A percentile compares a stretch with the other conserved stretches of the same genome.
Conservation (phyloP, 768 basidiomycete species). For the Boletus speciosus region DNA sequence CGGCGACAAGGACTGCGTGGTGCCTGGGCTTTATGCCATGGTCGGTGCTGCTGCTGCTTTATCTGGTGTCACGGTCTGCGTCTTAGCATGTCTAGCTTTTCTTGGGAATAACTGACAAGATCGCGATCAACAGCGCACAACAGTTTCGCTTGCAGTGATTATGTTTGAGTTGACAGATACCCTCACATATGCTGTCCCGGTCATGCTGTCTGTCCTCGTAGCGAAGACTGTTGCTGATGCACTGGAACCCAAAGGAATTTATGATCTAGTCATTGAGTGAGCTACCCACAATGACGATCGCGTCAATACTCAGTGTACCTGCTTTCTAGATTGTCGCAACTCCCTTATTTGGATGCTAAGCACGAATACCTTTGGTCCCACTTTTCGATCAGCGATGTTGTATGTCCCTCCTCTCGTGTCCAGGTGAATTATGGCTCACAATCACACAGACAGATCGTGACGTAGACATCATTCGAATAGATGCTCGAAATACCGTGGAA, state of each 20-base stretch:
- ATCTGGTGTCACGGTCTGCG: slow-evolving; percentile 84
- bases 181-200: slow-evolving; percentile 85
- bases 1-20: slow-evolving; percentile 67
- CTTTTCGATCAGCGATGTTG: slow-evolving; percentile 73
- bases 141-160: slow-evolving; percentile 93
- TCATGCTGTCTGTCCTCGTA: slow-evolving; percentile 85
- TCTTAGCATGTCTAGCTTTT: background rate
- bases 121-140: slow-evolving; percentile 56
- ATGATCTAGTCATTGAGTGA: slow-evolving; percentile 91
- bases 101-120: slow-evolving; percentile 4
- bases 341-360: slow-evolving; percentile 92
- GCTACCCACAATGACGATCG: background rate
- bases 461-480: slow-evolving; percentile 68
- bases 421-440: background rate
- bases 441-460: slow-evolving; percentile 58
- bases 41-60: slow-evolving; percentile 92
- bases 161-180: slow-evolving; percentile 94
- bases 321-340: slow-evolving; percentile 58
- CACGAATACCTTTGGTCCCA: slow-evolving; percentile 86
- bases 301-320: background rate
- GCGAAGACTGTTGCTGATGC: slow-evolving; percentile 35
- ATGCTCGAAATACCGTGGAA: slow-evolving; percentile 72
- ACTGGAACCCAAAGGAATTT: slow-evolving; percentile 79
- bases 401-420: slow-evolving; percentile 36
- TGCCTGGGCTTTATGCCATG: slow-evolving; percentile 94